Conservation (phyloP, 306 rosid genomes). For the Crotalaria pallida region DNA sequence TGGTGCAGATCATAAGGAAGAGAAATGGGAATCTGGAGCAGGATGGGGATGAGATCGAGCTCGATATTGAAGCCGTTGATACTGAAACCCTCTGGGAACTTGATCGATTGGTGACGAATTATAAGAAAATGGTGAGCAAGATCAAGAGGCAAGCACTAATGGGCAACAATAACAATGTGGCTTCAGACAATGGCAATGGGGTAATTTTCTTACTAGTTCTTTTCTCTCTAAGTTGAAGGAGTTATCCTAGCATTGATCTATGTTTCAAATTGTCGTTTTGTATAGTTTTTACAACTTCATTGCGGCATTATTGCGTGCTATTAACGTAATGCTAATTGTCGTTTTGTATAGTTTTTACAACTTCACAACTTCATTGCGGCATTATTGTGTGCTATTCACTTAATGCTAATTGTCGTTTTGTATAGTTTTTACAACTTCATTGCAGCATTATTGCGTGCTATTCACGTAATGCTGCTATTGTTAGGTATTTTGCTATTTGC, state of each 20-base stretch:
- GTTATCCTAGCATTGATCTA: too few species aligned
- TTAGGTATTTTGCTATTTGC: background rate
- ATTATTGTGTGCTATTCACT: too few species aligned
- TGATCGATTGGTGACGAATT: constrained; percentile 85
- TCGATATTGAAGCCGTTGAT: constrained; percentile 89
- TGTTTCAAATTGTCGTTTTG: too few species aligned
- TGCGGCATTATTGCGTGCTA: too few species aligned
- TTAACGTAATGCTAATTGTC: too few species aligned
- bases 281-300: too few species aligned
- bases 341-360: too few species aligned
- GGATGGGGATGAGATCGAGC: constrained; percentile 99
- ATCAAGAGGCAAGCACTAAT: constrained; percentile 78
- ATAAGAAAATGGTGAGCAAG: constrained; percentile 89
- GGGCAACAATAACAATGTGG: constrained; percentile 33
- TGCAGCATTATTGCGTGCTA: too few species aligned
- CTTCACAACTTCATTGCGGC: too few species aligned
- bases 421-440: too few species aligned
- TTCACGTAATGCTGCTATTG: too few species aligned
- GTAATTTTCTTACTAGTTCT: constrained; percentile 30
- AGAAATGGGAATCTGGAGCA: constrained; percentile 90
- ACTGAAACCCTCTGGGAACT: constrained; percentile 99
- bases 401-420: too few species aligned
- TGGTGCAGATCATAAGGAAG: constrained; percentile 80
- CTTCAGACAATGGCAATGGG: constrained; percentile 45
- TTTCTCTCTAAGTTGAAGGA: background rate